These are phyloP conservation scores for Aspergillus nidulans DNA, from an alignment of 495 filamentous ascomycete species.

Conservation along the genomic window DNA sequence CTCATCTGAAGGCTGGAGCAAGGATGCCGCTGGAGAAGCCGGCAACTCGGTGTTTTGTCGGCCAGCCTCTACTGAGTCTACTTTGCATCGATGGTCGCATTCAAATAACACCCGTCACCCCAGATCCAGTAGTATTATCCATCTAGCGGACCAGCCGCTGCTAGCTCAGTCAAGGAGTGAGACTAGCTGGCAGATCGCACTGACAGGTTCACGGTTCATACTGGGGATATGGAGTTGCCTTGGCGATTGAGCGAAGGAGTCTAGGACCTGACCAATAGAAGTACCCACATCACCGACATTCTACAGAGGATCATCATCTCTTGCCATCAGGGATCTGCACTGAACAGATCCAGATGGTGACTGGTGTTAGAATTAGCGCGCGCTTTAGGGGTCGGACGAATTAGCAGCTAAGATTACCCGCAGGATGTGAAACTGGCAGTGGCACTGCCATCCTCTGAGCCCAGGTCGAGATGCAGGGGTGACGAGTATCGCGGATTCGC, in stretches of 20 bases:
- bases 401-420: not conserved
- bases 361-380: not conserved
- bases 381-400: not conserved
- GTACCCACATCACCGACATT: too few species aligned
- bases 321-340: not conserved
- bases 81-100: too few species aligned
- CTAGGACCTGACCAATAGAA: not conserved
- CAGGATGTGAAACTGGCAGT: not conserved
- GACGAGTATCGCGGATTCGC: too few species aligned
- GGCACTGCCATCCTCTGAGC: not conserved
- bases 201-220: not conserved
- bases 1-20: too few species aligned
- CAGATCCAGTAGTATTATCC: too few species aligned
- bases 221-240: not conserved
- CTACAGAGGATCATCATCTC: too few species aligned
- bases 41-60: too few species aligned
- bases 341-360: not conserved
- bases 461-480: not conserved
- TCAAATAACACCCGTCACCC: too few species aligned
- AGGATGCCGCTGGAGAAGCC: too few species aligned
- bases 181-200: not conserved
- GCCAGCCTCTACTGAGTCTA: too few species aligned
- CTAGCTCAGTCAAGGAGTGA: not conserved
- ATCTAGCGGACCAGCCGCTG: not conserved
- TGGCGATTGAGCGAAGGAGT: not conserved